Percentiles rank a stretch among this genome's conserved stretches.
Conservation (phyloP, 108 stramenopile species). For the Fistulifera pelliculosa region DNA sequence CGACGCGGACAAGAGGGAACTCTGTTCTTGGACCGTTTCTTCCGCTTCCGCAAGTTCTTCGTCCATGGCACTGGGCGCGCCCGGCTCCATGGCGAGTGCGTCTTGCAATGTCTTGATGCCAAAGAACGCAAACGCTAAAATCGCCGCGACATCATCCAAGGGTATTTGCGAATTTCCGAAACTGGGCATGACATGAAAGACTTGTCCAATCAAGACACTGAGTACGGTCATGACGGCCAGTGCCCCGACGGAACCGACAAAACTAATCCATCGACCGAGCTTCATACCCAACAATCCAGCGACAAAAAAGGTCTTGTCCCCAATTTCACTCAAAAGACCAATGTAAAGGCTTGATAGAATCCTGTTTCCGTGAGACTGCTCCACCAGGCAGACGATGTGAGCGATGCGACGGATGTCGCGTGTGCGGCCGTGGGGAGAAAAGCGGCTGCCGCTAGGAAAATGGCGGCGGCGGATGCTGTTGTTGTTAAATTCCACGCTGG, state of each 20-base stretch:
- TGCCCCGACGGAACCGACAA: slow-evolving; percentile 87
- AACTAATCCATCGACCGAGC: slow-evolving; percentile 74
- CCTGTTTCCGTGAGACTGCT: slow-evolving; percentile 63
- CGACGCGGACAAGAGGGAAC: slow-evolving; percentile 23
- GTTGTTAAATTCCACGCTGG: no score
- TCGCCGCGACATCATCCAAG: slow-evolving; percentile 86
- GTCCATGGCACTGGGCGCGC: slow-evolving; percentile 64
- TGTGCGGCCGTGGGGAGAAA: no score
- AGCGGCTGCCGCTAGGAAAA: no score
- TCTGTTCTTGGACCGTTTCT: slow-evolving; percentile 64
- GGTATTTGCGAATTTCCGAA: slow-evolving; percentile 60
- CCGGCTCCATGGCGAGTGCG: slow-evolving; percentile 66
- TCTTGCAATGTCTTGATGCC: slow-evolving; percentile 93
- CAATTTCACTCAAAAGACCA: slow-evolving; percentile 99
- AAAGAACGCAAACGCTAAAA: slow-evolving; percentile 92
- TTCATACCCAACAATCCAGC: slow-evolving; percentile 94
- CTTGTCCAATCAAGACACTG: slow-evolving; percentile 89
- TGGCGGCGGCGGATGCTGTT: no score
- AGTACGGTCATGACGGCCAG: slow-evolving; percentile 94
- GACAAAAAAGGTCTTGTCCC: slow-evolving; percentile 99
- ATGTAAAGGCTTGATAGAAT: slow-evolving; percentile 83
- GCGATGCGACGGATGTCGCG: no score
- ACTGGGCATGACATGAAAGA: slow-evolving; percentile 86
- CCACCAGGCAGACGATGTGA: not conserved
- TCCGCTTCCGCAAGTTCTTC: slow-evolving; percentile 96